Percentiles rank a stretch among this genome's conserved stretches.
phyloP scores from a whole-genome alignment of 768 basidiomycete species.

The Dioszegia crocea region DNA sequence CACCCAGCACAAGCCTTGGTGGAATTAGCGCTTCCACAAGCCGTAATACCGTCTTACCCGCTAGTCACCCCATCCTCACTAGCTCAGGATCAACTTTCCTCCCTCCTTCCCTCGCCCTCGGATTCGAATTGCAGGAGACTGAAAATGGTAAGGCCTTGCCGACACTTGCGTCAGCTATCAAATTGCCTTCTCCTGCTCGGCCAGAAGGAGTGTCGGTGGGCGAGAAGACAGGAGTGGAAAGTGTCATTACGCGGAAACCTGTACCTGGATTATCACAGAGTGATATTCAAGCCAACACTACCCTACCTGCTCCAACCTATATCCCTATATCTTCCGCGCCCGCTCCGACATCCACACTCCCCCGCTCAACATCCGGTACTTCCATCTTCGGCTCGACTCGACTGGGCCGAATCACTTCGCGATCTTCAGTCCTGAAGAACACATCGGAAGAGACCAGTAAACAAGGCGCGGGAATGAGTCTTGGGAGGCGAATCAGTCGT shows the following conservation, averaged over 20 bases:
- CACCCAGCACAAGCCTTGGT: slow-evolving; percentile 3
- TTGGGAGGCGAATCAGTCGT: slow-evolving; percentile 4
- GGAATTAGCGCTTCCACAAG: slow-evolving; percentile 9
- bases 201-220: not conserved
- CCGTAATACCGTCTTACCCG: slow-evolving; percentile 4
- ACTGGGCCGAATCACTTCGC: not conserved
- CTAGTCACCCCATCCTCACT: slow-evolving; percentile 4
- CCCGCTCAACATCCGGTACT: slow-evolving; percentile 2
- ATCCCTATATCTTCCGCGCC: not conserved
- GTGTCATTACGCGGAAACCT: slow-evolving; percentile 5
- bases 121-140: not conserved
- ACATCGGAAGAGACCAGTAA: not conserved
- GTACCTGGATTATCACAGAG: not conserved
- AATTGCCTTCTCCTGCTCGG: not conserved
- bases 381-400: slow-evolving; percentile 7
- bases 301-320: too few relatives aligned
- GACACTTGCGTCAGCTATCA: slow-evolving; percentile 3
- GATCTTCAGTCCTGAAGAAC: not conserved
- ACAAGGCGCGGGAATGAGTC: not conserved
- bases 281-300: too few relatives aligned
- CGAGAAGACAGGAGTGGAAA: not conserved
- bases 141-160: not conserved
- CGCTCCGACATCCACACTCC: not conserved
- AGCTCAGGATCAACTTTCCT: slow-evolving; percentile 6
- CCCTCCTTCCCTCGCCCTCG: slow-evolving; percentile 1